Evolutionary conservation across 495 filamentous ascomycete species (phyloP).

Genomic region (Hypoxylon perforatum): DNA sequence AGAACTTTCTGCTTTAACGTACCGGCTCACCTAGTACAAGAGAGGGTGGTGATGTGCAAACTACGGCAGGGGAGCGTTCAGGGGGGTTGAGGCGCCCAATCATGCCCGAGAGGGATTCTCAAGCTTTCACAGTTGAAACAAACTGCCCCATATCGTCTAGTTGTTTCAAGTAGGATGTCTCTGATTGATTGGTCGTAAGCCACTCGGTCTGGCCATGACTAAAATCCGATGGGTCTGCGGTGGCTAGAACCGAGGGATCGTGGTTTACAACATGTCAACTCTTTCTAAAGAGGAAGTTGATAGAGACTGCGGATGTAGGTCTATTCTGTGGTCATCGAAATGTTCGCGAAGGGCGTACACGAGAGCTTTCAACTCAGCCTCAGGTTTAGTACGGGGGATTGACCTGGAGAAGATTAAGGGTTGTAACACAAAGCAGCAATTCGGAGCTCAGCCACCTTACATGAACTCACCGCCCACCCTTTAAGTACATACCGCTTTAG

Average conservation of each 20-base stretch:
- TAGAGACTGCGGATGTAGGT: neutral
- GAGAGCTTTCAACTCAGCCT: constrained; percentile 12
- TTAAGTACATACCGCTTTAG: too few species aligned
- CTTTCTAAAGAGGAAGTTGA: neutral
- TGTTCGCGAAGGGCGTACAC: neutral
- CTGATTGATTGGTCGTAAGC: constrained; percentile 27
- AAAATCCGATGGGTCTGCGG: neutral
- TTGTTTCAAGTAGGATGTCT: constrained; percentile 29
- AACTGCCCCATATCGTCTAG: neutral
- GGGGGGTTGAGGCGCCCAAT: constrained; percentile 27
- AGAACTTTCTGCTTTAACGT: constrained; percentile 3
- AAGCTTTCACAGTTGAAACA: constrained; percentile 23
- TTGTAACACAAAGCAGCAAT: neutral
- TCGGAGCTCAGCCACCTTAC: neutral
- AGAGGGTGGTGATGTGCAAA: constrained; percentile 35
- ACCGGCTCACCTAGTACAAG: constrained; percentile 28
- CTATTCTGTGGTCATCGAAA: neutral
- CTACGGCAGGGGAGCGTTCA: constrained; percentile 10
- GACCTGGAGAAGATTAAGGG: constrained; percentile 27
- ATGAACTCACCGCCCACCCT: too few species aligned
- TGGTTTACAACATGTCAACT: neutral
- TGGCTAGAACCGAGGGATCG: too few species aligned
- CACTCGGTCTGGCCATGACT: neutral
- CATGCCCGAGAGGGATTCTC: neutral
- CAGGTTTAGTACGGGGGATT: constrained; percentile 29